phyloP scores from a whole-genome alignment of 805 yeast species.

The Starmerella tilneyi region DNA sequence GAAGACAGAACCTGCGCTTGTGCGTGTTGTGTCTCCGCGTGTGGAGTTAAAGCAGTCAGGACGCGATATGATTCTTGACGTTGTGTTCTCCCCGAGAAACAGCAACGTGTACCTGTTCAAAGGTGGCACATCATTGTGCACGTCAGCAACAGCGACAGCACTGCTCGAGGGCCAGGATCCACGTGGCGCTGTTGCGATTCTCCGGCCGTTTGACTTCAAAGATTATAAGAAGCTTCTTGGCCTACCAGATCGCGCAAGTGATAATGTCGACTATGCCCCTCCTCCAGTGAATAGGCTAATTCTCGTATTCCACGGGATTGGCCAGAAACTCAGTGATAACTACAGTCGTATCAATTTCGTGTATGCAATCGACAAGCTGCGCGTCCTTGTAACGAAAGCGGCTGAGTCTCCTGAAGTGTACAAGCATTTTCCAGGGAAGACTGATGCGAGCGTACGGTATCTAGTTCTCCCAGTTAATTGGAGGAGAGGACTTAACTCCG shows the following conservation, averaged over 20 bases:
- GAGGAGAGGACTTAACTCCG: slow-evolving; percentile 52
- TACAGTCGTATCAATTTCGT: slow-evolving; percentile 78
- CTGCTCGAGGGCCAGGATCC: slow-evolving; percentile 17
- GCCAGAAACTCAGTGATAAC: slow-evolving; percentile 73
- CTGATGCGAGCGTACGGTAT: slow-evolving; percentile 16
- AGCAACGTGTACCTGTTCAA: slow-evolving; percentile 21
- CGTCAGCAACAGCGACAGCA: slow-evolving; percentile 12
- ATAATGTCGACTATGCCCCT: slow-evolving; percentile 25
- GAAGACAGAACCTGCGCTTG: slow-evolving; percentile 24
- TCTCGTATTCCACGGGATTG: slow-evolving; percentile 87
- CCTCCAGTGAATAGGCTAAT: slow-evolving; percentile 50
- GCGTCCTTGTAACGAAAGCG: slow-evolving; percentile 29
- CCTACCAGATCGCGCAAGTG: slow-evolving; percentile 28
- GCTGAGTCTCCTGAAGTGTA: slow-evolving; percentile 21
- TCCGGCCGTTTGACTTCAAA: slow-evolving; percentile 28
- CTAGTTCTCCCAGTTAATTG: slow-evolving; percentile 69
- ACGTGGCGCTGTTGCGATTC: slow-evolving; percentile 11
- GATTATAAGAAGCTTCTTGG: slow-evolving; percentile 26
- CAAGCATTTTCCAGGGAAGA: slow-evolving; percentile 17
- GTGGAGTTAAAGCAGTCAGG: slow-evolving; percentile 21
- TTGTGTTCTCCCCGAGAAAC: slow-evolving; percentile 29
- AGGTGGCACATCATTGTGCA: slow-evolving; percentile 12
- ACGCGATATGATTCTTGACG: slow-evolving; percentile 16
- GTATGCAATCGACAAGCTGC: slow-evolving; percentile 44
- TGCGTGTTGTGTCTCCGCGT: slow-evolving; percentile 23